Conservation (phyloP, 805 yeast species). For the Yamadazyma ubonensis region DNA sequence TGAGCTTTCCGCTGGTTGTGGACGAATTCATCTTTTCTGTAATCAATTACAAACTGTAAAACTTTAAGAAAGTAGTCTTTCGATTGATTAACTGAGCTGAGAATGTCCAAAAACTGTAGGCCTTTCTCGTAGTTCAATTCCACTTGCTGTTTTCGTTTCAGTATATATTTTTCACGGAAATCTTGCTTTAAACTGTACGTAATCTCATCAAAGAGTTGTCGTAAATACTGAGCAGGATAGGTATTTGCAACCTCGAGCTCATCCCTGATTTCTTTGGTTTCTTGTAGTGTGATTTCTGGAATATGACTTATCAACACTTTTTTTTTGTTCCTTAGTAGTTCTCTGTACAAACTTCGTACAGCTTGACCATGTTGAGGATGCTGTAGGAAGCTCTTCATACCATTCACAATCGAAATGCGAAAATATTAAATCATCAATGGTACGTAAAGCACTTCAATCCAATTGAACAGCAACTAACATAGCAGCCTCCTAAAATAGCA, state of each 20-base stretch:
- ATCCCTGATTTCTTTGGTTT: conserved; percentile 2
- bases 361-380: conserved; percentile 7
- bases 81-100: not conserved
- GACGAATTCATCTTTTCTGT: not conserved
- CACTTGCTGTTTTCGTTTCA: not conserved
- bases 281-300: not conserved
- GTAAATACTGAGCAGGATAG: conserved; percentile 9
- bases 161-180: not conserved
- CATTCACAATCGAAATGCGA: conserved; percentile 4
- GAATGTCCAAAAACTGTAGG: not conserved
- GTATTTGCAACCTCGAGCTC: conserved; percentile 8
- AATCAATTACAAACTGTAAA: not conserved
- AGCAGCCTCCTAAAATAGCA: conserved; percentile 9
- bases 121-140: conserved; percentile 1
- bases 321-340: conserved; percentile 9
- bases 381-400: conserved; percentile 1
- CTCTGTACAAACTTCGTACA: conserved; percentile 15
- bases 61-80: not conserved
- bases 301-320: not conserved
- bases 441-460: conserved; percentile 1
- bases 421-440: conserved; percentile 3
- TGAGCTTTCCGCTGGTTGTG: conserved; percentile 3
- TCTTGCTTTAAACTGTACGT: conserved; percentile 5
- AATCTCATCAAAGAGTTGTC: conserved; percentile 7
- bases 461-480: conserved; percentile 3